Base-by-base conservation (phyloP, 2,329 filamentous ascomycete genomes). In the Botrytis fragariae region DNA sequence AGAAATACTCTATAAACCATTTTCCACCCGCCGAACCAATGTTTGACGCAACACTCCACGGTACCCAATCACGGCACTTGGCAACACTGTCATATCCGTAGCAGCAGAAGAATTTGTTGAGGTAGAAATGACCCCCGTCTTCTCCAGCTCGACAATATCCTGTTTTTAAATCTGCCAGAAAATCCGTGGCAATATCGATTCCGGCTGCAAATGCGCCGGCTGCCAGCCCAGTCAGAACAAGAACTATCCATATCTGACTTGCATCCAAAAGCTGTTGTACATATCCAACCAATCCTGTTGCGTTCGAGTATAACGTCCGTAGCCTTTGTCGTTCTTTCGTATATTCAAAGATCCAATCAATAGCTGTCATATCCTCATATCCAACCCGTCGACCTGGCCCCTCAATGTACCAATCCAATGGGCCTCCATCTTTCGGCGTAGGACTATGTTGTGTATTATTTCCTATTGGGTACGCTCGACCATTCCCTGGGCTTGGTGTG, bases 321-420 rank as follows among this genome's bases (percentile, higher is more conserved):
- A 97, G 84, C 37, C 96, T 90, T 82, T 97, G 94, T 32, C 96
- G 90, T 84, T 99, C 96, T 82, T 98, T 98, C 70, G 93, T 96
- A 81, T 98, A 97, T 83, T 99, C 96, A 79, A 97, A 98, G 81
- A 98, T 98, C 96, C 96, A 99, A 84, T 99, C 96, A 81, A 99
- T 99, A 74, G 96, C 95, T 25, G 95, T 98, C 81, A 98, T 86
- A 83, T 99, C 93, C 80, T 98, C 95, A 84, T 99, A 99, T 72
- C 93, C 95, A 54, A 98, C 95, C 80, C 96, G 90, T 71, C 94
- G 89, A 1, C 95, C 95, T 0, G 93, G 94, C 0, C 94, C 94
- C 82, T 98, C 95, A 65, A 92, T 87, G 81, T 97, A 93, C 95
- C 95, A 98, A 82, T 98, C 95, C 63, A 87, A 81, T 6, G 86